Evolutionary conservation across 2,329 filamentous ascomycete species (phyloP), one percentile per base, ranked within the genome.

Genomic region (Bipolaris gigantea): DNA sequence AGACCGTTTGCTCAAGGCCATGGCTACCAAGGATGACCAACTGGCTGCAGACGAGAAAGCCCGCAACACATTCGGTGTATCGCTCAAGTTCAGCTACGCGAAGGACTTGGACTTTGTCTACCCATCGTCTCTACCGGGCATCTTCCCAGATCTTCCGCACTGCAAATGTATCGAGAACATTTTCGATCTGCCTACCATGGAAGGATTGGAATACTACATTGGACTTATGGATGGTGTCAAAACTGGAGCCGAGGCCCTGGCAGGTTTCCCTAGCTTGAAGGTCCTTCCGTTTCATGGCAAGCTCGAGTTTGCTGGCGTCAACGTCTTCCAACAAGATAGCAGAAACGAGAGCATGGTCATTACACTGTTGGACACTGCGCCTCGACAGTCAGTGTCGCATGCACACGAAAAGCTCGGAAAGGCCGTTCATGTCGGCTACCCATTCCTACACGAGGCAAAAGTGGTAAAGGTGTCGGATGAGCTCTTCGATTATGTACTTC

Each of bases 311-410:
- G 90, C 96, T 62, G 92, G 92, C 2, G 90, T 99, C 57, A 94
- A 88, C 59, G 91, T 99, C 32, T 99, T 99, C 79, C 92, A 96
- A 71, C 87, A 93, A 64, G 94, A 97, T 64, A 97, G 92, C 72
- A 88, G 91, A 45, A 97, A 97, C 69, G 92, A 97, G 74, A 99
- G 93, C 74, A 92, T 97, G 86, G 85, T 97, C 21, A 83, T 97
- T 52, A 96, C 90, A 2, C 80, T 99, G 45, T 81, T 87, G 30
- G 88, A 90, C 34, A 85, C 89, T 0, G 90, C 92, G 59, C 76
- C 79, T 53, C 86, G 88, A 33, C 86, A 88, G 43, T 89, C 84
- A 60, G 80, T 87, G 19, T 86, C 89, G 62, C 78, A 84, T 50
- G 92, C 92, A 50, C 90, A 91, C 72, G 77, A 80, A 45, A 93